phyloP scores from a whole-genome alignment of 2,329 filamentous ascomycete genomes.

The Lasiodiplodia sp. region DNA sequence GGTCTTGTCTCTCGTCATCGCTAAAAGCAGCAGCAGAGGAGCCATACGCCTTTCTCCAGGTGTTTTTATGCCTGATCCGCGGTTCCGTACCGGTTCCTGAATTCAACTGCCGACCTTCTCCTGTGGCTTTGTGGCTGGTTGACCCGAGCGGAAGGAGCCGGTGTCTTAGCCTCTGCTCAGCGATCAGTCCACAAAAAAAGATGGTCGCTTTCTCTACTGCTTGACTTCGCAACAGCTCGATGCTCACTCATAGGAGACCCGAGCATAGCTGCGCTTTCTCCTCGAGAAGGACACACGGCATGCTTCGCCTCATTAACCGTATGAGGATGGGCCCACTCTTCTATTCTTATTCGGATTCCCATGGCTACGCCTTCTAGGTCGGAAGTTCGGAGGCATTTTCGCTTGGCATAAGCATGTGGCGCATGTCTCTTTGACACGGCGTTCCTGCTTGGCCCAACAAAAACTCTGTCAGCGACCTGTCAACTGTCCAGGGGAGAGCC shows the following conservation, averaged over 20 bases:
- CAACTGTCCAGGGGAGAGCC: background rate
- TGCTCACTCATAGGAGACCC: background rate
- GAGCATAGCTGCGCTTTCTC: background rate
- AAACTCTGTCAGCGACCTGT: background rate
- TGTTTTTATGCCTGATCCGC: background rate
- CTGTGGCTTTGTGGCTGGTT: slow-evolving; percentile 11
- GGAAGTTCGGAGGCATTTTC: background rate
- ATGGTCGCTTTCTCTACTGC: background rate
- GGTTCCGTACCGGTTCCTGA: background rate
- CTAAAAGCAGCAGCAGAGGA: background rate
- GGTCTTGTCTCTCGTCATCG: background rate
- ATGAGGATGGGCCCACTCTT: background rate
- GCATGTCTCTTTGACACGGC: background rate
- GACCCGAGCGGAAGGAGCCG: slow-evolving; percentile 7
- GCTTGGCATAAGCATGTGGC: slow-evolving; percentile 12
- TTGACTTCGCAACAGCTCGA: background rate
- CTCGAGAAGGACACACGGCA: background rate
- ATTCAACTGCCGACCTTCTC: too few relatives aligned
- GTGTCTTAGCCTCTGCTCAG: background rate
- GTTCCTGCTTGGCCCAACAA: background rate
- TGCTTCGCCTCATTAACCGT: background rate
- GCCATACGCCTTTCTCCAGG: background rate
- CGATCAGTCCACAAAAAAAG: background rate
- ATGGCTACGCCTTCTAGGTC: background rate
- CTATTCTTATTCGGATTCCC: background rate